These are phyloP conservation scores for Didymella segeticola DNA, from an alignment of 2,329 filamentous ascomycete genomes.

Conservation along the genomic window DNA sequence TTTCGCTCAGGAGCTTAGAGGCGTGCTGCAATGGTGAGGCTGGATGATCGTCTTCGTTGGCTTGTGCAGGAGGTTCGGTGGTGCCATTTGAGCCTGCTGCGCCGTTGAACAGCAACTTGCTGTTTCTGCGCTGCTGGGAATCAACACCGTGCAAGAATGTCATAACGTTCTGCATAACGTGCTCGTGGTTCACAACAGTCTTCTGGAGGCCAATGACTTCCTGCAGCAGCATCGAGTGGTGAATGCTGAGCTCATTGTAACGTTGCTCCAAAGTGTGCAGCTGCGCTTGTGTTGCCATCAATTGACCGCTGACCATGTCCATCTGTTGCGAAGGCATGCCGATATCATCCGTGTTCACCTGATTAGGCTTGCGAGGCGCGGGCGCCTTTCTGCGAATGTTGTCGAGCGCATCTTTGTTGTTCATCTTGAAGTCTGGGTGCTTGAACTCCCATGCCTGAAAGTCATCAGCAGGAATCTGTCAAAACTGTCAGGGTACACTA, in stretches of 20 bases:
- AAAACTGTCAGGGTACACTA: conserved; percentile 16
- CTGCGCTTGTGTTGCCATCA: conserved; percentile 90
- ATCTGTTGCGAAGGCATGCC: conserved; percentile 86
- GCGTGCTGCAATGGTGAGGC: conserved; percentile 73
- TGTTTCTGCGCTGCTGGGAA: conserved; percentile 68
- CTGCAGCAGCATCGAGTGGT: conserved; percentile 69
- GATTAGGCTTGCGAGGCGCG: conserved; percentile 76
- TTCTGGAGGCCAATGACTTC: conserved; percentile 70
- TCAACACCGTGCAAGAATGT: conserved; percentile 70
- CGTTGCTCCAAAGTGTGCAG: conserved; percentile 85
- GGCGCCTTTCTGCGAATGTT: conserved; percentile 97
- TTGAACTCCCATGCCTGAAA: conserved; percentile 91
- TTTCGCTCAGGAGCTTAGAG: conserved; percentile 69
- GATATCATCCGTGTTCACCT: conserved; percentile 65
- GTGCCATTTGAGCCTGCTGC: conserved; percentile 52
- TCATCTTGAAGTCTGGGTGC: conserved; percentile 92
- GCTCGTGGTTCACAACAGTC: conserved; percentile 75
- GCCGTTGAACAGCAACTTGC: conserved; percentile 53
- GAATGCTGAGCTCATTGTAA: conserved; percentile 77
- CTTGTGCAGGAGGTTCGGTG: conserved; percentile 51
- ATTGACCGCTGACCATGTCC: conserved; percentile 84
- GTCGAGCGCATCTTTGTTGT: conserved; percentile 95
- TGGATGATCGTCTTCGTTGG: conserved; percentile 66
- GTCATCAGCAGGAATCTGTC: conserved; percentile 20
- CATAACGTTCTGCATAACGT: conserved; percentile 75